Base-by-base conservation (phyloP, 352 stramenopile genomes). In the Pythium oligandrum region DNA sequence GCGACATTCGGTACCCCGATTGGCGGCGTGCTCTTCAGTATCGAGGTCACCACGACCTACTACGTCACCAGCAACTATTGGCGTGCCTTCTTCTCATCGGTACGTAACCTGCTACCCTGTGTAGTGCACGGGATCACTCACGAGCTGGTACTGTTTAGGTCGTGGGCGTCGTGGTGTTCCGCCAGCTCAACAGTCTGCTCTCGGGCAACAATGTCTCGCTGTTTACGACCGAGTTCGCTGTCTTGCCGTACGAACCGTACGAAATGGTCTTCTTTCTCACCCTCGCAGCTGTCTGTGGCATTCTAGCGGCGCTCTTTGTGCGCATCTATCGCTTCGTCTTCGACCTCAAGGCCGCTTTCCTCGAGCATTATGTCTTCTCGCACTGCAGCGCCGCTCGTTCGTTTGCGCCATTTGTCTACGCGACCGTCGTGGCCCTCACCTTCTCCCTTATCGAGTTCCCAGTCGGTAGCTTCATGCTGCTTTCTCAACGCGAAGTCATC, bases 11-110 rank as follows among this genome's bases (percentile, higher is more conserved):
- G 79, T 26, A 77, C 78, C 11, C 81, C 81, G 35, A 79, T 91
- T 30, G 81, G 81, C n/a, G 81, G 81, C 10, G 75, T 91, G 40
- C 61, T 91, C 4, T 91, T 91, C 49, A 85, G 70, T 53, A 87
- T 91, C 36, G 81, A 91, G 52, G 83, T 93, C 49, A 97, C 89
- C 0, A 86, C 77, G 35, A 89, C 80, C 34, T 88, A 88, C 63
- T 97, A 96, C 73, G 77, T 93, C 55, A 89, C 83, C 40, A 83
- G 72, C 44, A 95, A 94, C 62, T 93, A 96, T 57, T 95, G 86
- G 75, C 77, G 82, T n/a, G 83, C 80, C 3, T 96, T 97, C 69
- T 91, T 97, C 57, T 86, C 78, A 31, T 92, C 88, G 7, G 63
- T 97, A 26, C 17, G 17, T 26, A 26, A 26, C 17, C 17, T 26